Evolutionary conservation across 2,329 filamentous ascomycete genomes (phyloP).

Genomic region (Cryphonectria nitschkei): DNA sequence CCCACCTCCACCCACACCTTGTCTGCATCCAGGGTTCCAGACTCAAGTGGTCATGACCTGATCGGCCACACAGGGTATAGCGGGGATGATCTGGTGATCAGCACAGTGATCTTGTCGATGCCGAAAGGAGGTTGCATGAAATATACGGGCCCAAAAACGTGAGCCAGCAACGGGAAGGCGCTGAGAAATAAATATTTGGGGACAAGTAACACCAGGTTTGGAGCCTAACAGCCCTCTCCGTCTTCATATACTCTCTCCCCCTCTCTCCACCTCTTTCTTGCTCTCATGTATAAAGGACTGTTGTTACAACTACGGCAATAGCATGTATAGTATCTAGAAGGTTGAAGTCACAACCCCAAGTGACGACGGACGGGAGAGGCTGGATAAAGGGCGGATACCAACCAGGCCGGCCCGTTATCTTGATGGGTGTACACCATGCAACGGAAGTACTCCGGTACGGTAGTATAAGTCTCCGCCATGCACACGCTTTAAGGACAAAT

Average conservation of each 20-base stretch:
- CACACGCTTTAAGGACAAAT: slow-evolving; percentile 4
- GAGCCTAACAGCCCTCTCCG: neutral
- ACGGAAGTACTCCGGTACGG: slow-evolving; percentile 13
- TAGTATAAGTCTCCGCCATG: slow-evolving; percentile 18
- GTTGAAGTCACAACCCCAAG: neutral
- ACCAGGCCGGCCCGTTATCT: neutral
- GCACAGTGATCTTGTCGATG: neutral
- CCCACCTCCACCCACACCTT: neutral
- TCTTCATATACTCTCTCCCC: neutral
- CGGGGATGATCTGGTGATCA: slow-evolving; percentile 2
- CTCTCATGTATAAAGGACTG: too few relatives aligned
- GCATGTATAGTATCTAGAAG: neutral
- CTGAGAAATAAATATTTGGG: neutral
- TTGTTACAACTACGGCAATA: neutral
- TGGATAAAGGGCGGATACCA: neutral
- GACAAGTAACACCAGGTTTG: slow-evolving; percentile 16
- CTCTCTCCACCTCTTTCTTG: neutral
- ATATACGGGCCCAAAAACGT: slow-evolving; percentile 7
- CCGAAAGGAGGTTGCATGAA: slow-evolving; percentile 4
- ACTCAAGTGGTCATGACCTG: slow-evolving; percentile 13
- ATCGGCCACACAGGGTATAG: slow-evolving; percentile 8
- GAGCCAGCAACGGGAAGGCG: slow-evolving; percentile 12
- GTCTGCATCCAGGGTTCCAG: slow-evolving; percentile 4
- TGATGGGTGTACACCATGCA: neutral
- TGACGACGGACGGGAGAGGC: neutral